Evolutionary conservation across 169 alveolate species (phyloP).

Genomic region (Plasmodium cynomolgi): DNA sequence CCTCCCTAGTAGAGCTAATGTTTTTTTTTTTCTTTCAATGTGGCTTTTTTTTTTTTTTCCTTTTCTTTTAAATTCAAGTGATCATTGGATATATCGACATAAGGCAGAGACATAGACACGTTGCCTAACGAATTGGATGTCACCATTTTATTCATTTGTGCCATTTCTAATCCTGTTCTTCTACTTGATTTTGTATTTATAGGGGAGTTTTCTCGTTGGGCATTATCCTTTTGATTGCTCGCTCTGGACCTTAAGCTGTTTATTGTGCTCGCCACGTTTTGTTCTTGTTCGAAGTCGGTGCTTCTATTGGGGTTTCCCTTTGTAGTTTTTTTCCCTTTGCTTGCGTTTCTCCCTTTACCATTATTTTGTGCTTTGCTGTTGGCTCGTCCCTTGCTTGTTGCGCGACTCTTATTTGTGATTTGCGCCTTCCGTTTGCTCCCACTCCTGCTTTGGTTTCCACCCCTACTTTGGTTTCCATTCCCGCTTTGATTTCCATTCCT

Average conservation of each 20-base stretch:
- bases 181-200: neutral
- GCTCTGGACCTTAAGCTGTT: neutral
- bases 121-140: neutral
- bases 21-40: conserved; percentile 1
- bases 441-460: neutral
- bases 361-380: neutral
- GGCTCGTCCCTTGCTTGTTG: neutral
- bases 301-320: neutral
- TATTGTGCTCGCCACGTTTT: neutral
- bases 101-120: neutral
- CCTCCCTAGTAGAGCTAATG: neutral
- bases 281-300: neutral
- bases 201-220: neutral
- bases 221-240: neutral
- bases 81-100: neutral
- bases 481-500: neutral
- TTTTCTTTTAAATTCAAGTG: conserved; percentile 19
- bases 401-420: neutral
- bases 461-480: neutral
- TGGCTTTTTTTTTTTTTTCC: conserved; percentile 5
- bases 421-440: neutral
- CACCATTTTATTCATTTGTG: neutral
- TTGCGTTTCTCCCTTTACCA: neutral
- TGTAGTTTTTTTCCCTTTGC: neutral
- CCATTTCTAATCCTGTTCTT: neutral